A percentile compares a stretch with the other conserved stretches of the same genome.
Conservation (phyloP, 2,329 filamentous ascomycete genomes). For the Fusarium virguliforme region DNA sequence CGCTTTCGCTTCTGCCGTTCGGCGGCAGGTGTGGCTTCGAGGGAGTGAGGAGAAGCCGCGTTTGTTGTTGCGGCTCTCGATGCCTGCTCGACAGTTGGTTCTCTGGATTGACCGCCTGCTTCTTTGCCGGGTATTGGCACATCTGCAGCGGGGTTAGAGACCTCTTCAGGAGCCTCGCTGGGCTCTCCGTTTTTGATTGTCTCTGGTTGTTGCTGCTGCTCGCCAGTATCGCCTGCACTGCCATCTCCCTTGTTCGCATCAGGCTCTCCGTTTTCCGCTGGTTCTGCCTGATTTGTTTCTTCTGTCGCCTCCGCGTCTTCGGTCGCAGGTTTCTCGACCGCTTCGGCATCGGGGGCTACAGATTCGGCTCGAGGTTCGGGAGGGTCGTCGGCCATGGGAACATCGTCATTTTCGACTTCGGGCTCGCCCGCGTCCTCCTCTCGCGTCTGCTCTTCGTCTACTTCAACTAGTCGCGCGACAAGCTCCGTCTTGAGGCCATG, state of each 20-base stretch:
- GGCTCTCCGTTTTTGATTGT: constrained; percentile 24
- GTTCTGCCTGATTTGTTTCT: constrained; percentile 9
- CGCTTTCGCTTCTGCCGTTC: constrained; percentile 76
- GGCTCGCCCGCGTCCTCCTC: constrained; percentile 29
- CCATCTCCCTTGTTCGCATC: constrained; percentile 10
- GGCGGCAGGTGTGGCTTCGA: constrained; percentile 31
- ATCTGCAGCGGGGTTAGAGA: constrained; percentile 12
- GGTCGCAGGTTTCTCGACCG: constrained; percentile 23
- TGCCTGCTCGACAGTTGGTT: constrained; percentile 27
- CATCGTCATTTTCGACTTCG: constrained; percentile 29
- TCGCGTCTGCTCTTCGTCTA: constrained; percentile 33
- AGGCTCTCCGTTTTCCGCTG: constrained; percentile 2
- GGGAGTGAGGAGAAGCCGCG: constrained; percentile 26
- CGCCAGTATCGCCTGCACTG: constrained; percentile 17
- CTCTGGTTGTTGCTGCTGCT: constrained; percentile 26
- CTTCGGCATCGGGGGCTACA: constrained; percentile 13
- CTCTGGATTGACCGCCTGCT: constrained; percentile 25
- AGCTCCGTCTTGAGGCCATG: constrained; percentile 81
- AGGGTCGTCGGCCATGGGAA: constrained; percentile 29
- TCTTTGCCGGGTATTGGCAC: constrained; percentile 26
- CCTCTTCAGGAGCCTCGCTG: constrained; percentile 21
- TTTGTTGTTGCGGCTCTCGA: constrained; percentile 29
- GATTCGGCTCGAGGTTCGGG: constrained; percentile 17
- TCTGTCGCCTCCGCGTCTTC: constrained; percentile 20
- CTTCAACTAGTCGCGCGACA: constrained; percentile 72